Base-by-base conservation (phyloP, 805 yeast species). In the Candida tammaniensis region DNA sequence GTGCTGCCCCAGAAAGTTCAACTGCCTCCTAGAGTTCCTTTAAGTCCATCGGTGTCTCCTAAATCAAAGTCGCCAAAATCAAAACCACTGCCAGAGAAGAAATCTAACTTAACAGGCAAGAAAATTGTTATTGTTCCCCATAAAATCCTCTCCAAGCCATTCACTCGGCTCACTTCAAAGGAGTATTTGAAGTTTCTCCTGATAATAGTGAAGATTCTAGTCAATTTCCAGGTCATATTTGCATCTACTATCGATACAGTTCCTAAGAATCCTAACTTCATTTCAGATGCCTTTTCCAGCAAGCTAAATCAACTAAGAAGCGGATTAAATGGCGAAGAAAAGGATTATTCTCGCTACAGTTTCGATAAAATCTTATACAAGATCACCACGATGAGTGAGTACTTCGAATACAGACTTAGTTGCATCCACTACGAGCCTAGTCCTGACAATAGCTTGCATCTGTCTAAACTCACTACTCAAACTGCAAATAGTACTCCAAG, bases 71-170 rank as follows among this genome's bases (percentile, higher is more conserved):
- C 26, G 14, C 6, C 6, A 10, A 7, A 8, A n/a, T 12, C 19
- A 15, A 17, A 17, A 17, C 8, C 29, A 15, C 28, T 17, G 6
- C 23, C 32, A 3, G 26, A 13, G 17, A 9, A 14, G 8, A 43
- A 35, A 18, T 13, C 35, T 9, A 26, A 31, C 10, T 12, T 35
- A 4, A 27, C 43, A 7, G 45, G 42, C 2, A 55, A 56, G 36
- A 55, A 51, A 37, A 43, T 61, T 17, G 56, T 64, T 7, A 54
- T 67, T 7, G 57, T 66, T 5, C 72, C 73, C 1, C 72, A 67
- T 39, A 57, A 57, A 39, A 62, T 67, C n/a, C 51, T 67, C 27
- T 58, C 53, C 38, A 62, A 64, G 33, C 71, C 72, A 9, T 61
- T 67, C 40, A 49, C 58, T 21, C 59, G 59, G 35, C 48, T 67